Conservation (phyloP, 2,329 filamentous ascomycete species). For the Cladophialophora psammophila region DNA sequence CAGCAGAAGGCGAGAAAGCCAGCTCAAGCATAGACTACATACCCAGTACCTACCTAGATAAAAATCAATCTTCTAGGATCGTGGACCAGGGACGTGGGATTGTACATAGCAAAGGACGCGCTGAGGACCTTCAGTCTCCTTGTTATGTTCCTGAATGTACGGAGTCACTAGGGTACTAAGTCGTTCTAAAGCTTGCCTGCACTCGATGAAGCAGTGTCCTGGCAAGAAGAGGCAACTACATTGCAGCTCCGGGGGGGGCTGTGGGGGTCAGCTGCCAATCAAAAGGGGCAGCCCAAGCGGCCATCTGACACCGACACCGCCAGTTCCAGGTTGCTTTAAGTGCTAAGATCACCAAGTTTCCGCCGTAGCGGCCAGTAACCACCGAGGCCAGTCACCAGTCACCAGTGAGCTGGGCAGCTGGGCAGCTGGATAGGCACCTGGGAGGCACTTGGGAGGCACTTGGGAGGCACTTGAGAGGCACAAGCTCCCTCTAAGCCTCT, state of each 20-base stretch:
- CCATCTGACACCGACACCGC: constrained; percentile 18
- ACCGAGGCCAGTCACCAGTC: not conserved
- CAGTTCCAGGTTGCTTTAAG: not conserved
- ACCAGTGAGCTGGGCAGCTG: too few species aligned
- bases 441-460: too few species aligned
- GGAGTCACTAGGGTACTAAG: too few species aligned
- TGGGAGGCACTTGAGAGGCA: too few species aligned
- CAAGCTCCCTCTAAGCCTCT: too few species aligned
- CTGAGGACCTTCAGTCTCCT: not conserved
- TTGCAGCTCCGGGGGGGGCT: not conserved
- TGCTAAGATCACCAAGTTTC: not conserved
- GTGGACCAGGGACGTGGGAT: too few species aligned
- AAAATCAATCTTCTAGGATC: too few species aligned
- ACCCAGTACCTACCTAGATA: not conserved
- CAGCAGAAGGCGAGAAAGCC: not conserved
- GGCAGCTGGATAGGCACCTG: not conserved
- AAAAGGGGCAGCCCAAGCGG: not conserved
- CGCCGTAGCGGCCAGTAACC: not conserved
- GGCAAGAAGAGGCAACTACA: not conserved
- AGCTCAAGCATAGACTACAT: not conserved
- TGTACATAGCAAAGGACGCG: too few species aligned
- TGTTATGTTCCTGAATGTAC: too few species aligned
- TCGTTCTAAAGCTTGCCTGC: too few species aligned
- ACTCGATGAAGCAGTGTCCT: constrained; percentile 1
- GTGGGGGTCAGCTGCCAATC: constrained; percentile 11